Percentiles rank a stretch among this genome's conserved stretches.
These are phyloP conservation scores for Solanum paucissectum DNA, from an alignment of 257 asterid species.

Conservation along the genomic window DNA sequence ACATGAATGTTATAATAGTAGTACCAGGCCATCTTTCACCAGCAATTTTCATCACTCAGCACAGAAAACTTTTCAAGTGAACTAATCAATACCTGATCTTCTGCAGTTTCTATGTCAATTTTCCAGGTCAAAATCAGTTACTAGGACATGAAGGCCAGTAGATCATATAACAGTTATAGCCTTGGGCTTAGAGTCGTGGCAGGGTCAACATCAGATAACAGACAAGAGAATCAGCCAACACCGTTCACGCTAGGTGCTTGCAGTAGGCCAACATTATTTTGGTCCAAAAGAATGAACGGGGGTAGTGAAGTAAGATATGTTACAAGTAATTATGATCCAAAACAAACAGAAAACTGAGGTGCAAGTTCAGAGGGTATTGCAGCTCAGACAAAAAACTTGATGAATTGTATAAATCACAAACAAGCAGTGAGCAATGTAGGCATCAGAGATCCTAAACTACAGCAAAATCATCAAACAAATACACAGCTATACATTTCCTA, in stretches of 20 bases:
- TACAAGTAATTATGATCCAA: background rate
- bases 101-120: background rate
- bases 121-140: background rate
- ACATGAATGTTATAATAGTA: background rate
- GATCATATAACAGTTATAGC: background rate
- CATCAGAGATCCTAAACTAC: background rate
- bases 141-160: background rate
- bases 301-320: background rate
- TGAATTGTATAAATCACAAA: background rate
- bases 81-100: background rate
- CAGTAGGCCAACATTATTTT: background rate
- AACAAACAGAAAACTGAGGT: background rate
- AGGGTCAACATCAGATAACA: background rate
- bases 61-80: background rate
- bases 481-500: background rate
- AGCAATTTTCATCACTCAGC: background rate
- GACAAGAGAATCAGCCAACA: background rate
- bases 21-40: background rate
- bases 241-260: background rate
- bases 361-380: background rate
- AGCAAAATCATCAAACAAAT: background rate
- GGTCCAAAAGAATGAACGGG: background rate
- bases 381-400: background rate
- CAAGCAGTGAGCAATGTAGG: background rate
- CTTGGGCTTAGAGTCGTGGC: background rate